Evolutionary conservation across 2,329 filamentous ascomycete genomes (phyloP), one percentile per base, ranked within the genome.

Genomic region (Penicillium palitans): DNA sequence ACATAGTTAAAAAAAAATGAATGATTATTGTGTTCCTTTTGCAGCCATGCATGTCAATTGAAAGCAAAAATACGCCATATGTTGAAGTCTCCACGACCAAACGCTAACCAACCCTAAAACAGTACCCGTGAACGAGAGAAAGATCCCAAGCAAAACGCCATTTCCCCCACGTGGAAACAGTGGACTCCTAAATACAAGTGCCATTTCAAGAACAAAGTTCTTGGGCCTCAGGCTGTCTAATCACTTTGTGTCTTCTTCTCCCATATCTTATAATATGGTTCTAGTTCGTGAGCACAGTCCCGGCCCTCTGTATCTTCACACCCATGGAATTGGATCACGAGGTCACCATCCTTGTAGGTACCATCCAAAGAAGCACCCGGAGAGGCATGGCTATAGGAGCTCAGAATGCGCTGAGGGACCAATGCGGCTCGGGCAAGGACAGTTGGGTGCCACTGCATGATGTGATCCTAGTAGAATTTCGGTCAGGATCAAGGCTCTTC

Each of bases 381-480:
- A 6, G 77, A 78, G 52, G 78, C 75, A 45, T 73, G 72, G 61
- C 82, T 87, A 75, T 97, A 98, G 0, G 90, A 84, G 70, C 96
- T 96, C 72, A 99, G 79, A 35, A 83, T 81, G 52, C 88, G 85
- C 76, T 99, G 95, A 2, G 93, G 92, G n/a, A 99, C 82, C 24
- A 99, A 81, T 1, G 90, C 93, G 61, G 98, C 79, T 72, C 92
- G 95, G 39, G 93, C 91, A 12, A 99, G 84, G 45, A 99, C 89
- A 0, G 95, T 99, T 29, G 93, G 92, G 72, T 99, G 95, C 96
- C 95, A 99, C 80, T 96, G 93, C 35, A 91, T 86, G 65, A 93
- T 89, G 72, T 95, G 90, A 76, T 93, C 90, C 90, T 93, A 55
- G 33, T 46, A 58, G 21, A 57, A 39, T 58, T 24, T 42, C 46